Conservation (phyloP, 2,329 filamentous ascomycete species). For the Aspergillus quadricinctus region DNA sequence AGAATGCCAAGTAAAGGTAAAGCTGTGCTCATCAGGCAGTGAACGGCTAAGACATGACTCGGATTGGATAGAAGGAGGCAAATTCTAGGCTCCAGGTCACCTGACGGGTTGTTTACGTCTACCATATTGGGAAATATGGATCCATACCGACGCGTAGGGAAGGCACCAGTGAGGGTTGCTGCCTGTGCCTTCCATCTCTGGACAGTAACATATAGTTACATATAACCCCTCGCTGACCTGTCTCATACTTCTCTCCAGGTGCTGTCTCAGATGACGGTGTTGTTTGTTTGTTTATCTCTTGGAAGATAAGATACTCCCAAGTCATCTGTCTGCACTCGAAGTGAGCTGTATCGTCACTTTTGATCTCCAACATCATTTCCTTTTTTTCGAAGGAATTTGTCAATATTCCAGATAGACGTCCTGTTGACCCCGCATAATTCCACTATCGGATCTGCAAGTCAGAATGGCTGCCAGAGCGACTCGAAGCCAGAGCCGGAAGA, state of each 20-base stretch:
- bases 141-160: background rate
- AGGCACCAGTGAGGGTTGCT: background rate
- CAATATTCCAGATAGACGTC: background rate
- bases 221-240: background rate
- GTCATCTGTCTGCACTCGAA: background rate
- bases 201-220: background rate
- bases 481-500: constrained; percentile 19
- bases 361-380: background rate
- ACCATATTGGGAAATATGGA: background rate
- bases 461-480: constrained; percentile 18
- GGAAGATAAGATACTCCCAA: background rate
- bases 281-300: background rate
- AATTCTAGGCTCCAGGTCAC: constrained; percentile 9
- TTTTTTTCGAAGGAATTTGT: background rate
- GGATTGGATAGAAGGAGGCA: background rate
- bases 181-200: background rate
- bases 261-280: background rate
- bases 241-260: background rate
- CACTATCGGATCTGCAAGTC: background rate
- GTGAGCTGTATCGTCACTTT: background rate
- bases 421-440: background rate
- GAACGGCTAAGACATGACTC: background rate
- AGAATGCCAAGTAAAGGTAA: background rate
- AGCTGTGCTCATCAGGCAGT: background rate
- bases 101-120: constrained; percentile 5